phyloP scores from a whole-genome alignment of 2,329 filamentous ascomycete genomes.

The Aspergillus floridensis region DNA sequence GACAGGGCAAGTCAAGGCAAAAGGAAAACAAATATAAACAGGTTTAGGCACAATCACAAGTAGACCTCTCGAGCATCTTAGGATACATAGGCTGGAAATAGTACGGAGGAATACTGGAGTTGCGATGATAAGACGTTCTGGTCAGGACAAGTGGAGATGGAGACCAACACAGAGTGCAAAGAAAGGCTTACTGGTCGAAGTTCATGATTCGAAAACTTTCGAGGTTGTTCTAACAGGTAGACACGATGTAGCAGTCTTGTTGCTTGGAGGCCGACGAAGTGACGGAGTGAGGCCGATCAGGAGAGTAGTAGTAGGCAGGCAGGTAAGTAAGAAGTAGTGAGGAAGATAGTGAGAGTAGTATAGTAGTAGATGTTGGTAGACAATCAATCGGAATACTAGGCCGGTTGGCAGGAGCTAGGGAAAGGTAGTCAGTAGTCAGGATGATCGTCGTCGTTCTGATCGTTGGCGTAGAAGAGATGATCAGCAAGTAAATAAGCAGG shows the following conservation, averaged over 20 bases:
- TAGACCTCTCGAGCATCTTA: conserved; percentile 20
- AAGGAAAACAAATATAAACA: conserved; percentile 22
- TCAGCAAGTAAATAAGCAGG: not conserved
- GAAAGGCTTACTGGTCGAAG: conserved; percentile 23
- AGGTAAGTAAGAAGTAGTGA: not conserved
- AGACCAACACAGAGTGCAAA: conserved; percentile 14
- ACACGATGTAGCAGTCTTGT: not conserved
- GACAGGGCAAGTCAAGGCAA: not conserved
- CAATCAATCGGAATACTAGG: not conserved
- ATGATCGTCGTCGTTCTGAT: conserved; percentile 1
- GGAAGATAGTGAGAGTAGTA: not conserved
- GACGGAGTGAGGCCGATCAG: not conserved
- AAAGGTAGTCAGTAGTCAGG: conserved; percentile 6
- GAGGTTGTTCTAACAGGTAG: conserved; percentile 7
- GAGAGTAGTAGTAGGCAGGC: not conserved
- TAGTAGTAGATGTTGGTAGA: not conserved
- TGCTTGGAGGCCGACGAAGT: not conserved
- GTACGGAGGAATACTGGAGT: conserved; percentile 22
- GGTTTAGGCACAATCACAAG: conserved; percentile 24
- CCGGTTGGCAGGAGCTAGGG: conserved; percentile 1
- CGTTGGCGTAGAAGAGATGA: not conserved
- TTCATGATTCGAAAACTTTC: conserved; percentile 17
- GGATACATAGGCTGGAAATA: conserved; percentile 23
- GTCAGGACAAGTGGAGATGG: conserved; percentile 19
- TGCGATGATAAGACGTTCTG: conserved; percentile 19